These are phyloP conservation scores for Diutina neorugosa DNA, from an alignment of 1,139 yeast genomes.

Conservation along the genomic window DNA sequence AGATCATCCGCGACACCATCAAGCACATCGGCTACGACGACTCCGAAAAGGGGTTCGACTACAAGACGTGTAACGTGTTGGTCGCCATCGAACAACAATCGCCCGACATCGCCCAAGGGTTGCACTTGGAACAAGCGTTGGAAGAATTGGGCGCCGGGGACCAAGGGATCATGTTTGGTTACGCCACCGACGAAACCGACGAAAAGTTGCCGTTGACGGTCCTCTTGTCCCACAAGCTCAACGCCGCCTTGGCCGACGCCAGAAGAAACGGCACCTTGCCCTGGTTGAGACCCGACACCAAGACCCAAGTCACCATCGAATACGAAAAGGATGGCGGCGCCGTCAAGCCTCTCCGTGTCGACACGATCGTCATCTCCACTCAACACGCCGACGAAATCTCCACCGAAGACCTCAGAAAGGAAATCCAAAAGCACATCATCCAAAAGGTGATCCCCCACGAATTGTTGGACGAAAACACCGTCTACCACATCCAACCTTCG, in stretches of 20 bases:
- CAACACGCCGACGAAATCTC: constrained; percentile 96
- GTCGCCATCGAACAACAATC: constrained; percentile 99
- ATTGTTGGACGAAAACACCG: constrained; percentile 86
- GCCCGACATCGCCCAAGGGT: constrained; percentile 98
- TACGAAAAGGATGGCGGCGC: constrained; percentile 92
- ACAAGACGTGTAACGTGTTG: constrained; percentile 96
- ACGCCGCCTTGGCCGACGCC: constrained; percentile 93
- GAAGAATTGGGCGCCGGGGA: constrained; percentile 99
- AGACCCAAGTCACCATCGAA: constrained; percentile 98
- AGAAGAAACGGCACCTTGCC: constrained; percentile 90
- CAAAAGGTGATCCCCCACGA: constrained; percentile 87
- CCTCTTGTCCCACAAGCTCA: constrained; percentile 87
- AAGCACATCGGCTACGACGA: constrained; percentile 97
- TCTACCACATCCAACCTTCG: constrained; percentile 97
- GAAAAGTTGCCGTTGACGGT: constrained; percentile 95
- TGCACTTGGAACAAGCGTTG: constrained; percentile 90
- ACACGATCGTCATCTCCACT: constrained; percentile 93
- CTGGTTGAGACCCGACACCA: constrained; percentile 99
- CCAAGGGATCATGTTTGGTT: constrained; percentile 99
- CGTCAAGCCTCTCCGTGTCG: constrained; percentile 89
- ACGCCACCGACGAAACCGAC: constrained; percentile 98
- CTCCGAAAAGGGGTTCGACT: constrained; percentile 95
- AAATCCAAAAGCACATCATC: constrained; percentile 68
- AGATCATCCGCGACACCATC: constrained; percentile 94
- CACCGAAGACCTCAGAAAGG: constrained; percentile 79